Conservation (phyloP, 306 rosid species). For the Begonia peltatifolia region DNA sequence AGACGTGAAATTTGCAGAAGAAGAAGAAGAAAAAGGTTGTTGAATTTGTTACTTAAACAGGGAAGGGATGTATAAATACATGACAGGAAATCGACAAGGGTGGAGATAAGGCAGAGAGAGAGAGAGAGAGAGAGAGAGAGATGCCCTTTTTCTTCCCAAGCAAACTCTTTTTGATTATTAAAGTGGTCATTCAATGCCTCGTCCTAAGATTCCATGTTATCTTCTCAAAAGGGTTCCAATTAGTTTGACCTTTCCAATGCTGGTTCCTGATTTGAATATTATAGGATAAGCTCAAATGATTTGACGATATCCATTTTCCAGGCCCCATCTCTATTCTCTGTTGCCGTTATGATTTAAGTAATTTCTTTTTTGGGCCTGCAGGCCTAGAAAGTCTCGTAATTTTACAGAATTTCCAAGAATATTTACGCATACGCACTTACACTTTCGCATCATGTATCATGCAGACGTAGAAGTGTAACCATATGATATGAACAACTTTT, state of each 20-base stretch:
- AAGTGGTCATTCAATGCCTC: background rate
- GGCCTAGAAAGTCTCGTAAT: too few species aligned
- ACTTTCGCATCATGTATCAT: too few species aligned
- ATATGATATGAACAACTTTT: too few species aligned
- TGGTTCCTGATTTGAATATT: background rate
- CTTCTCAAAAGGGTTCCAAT: background rate
- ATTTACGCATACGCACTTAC: too few species aligned
- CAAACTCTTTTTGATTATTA: too few species aligned
- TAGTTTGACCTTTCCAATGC: background rate
- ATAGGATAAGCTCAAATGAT: background rate
- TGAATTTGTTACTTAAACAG: background rate
- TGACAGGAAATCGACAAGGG: background rate
- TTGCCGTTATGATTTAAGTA: too few species aligned
- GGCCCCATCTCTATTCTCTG: background rate
- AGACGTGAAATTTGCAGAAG: background rate
- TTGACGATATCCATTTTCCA: background rate
- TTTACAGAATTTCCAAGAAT: too few species aligned
- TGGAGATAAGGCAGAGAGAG: background rate
- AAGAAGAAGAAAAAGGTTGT: slow-evolving; percentile 8
- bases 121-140: background rate
- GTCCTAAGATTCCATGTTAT: background rate
- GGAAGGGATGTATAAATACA: too few species aligned
- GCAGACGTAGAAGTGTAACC: too few species aligned
- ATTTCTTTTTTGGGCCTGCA: too few species aligned
- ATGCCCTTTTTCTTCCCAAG: too few species aligned